Evolutionary conservation across 345 rosid species (phyloP), one percentile per base, ranked within the genome.

Genomic region (Streptanthus diversifolius): DNA sequence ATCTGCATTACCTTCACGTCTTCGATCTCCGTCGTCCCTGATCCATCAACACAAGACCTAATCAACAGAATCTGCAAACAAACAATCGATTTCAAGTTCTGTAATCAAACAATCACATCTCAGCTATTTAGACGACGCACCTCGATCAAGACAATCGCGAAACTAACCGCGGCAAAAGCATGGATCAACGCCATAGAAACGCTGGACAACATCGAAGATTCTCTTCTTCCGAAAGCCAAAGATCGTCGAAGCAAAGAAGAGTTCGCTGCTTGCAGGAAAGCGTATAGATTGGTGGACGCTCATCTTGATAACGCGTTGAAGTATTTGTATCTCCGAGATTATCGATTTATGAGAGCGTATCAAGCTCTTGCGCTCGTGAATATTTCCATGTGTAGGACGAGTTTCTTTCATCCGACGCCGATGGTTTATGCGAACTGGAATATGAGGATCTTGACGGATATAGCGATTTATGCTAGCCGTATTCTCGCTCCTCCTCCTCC

Each of bases 371-470:
- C 80, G 3, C 80, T 77, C 9, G 52, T 70, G 40, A 77, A 77
- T 32, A 70, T 77, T 1, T 64, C 75, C 0, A 77, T 70, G 76
- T 77, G 80, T 36, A 64, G 76, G 49, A 77, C 80, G 32, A 71
- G 70, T 48, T 77, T 77, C 29, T 77, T 71, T 57, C 68, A 51
- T 14, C 72, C 80, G 11, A 70, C 80, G 29, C 76, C 72, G 0
- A 77, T 77, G 80, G 80, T 77, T 4, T 71, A 70, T 58, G 80
- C 76, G 11, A 77, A 77, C 14, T 77, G 80, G 80, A 77, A 71
- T 0, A 65, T 71, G 76, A 77, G 48, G 72, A 77, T 77, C 10
- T 77, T 77, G 67, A 77, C 76, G 41, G 76, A 71, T 65, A 70
- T 77, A 0, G 80, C 80, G 3, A 77, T 77, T 45, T 77, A 77